Base-by-base conservation (phyloP, 106 monocot genomes). In the Agapanthus africanus region DNA sequence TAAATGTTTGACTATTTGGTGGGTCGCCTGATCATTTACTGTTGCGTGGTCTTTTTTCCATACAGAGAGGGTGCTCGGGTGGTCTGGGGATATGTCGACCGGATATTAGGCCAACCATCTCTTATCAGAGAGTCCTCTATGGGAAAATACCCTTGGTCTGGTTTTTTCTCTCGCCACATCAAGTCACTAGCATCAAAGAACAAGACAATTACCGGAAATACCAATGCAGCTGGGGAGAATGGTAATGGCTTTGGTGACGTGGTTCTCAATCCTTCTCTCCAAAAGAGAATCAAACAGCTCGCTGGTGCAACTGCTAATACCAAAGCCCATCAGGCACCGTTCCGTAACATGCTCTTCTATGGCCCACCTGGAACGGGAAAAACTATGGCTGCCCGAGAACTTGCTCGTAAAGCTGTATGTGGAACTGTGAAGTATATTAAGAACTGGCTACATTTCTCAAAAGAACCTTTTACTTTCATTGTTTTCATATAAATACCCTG, bases 341-440 rank as follows among this genome's bases (percentile, higher is more conserved):
- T 95, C 60, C 79, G 95, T 26, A 95, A 95, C 78, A 95, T 95
- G 95, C 84, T 91, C 34, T 95, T 95, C 69, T 95, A 95, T 77
- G 95, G 95, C 0, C 95, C 95, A 40, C 95, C 95, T 52, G 95
- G 95, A 63, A 95, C 91, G 7, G 95, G 95, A 18, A 95, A 95
- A 81, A 95, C 91, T 33, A 91, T 95, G 95, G 95, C 86, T 38
- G 95, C 91, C 23, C 70, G 91, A 77, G 95, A 91, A 74, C 73
- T 95, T 49, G 91, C 95, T 65, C 81, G 64, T 22, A 88, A 87
- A 88, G 91, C 95, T 74, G 91, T 95, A 79, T 41, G 87, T 78
- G 22, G 27, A 4, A 19, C 16, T 35, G 21, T 4, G 7, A 1
- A 69, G 32, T 18, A 22, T 23, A 38, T 2, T 2, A 47, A 15